Conservation (phyloP, 2,329 filamentous ascomycete species). For the Clonostachys byssicola region DNA sequence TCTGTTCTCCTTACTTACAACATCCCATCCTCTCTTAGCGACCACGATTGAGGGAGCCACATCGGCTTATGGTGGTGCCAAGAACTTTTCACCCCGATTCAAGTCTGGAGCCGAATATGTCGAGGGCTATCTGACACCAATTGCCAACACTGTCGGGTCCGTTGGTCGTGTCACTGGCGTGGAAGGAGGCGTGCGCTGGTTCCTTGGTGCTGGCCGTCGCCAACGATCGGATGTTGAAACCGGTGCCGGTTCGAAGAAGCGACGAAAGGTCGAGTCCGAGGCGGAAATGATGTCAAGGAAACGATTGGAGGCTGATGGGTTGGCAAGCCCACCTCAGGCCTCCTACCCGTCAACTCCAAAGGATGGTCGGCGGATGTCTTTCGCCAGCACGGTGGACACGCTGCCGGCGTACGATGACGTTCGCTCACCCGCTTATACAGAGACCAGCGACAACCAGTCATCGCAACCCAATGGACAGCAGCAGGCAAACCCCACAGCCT, state of each 20-base stretch:
- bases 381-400: slow-evolving; percentile 66
- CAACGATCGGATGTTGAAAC: slow-evolving; percentile 45
- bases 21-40: slow-evolving; percentile 80
- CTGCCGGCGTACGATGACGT: slow-evolving; percentile 82
- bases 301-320: slow-evolving; percentile 13
- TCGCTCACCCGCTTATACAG: slow-evolving; percentile 71
- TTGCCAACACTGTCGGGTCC: slow-evolving; percentile 81
- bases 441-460: slow-evolving; percentile 34
- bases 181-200: slow-evolving; percentile 82
- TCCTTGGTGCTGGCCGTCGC: slow-evolving; percentile 59
- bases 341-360: slow-evolving; percentile 18
- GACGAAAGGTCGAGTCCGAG: slow-evolving; percentile 49
- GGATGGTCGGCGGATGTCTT: slow-evolving; percentile 49
- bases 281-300: slow-evolving; percentile 23
- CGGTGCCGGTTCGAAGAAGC: slow-evolving; percentile 41
- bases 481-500: slow-evolving; percentile 34
- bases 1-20: slow-evolving; percentile 79
- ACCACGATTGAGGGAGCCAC: slow-evolving; percentile 81
- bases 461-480: slow-evolving; percentile 12
- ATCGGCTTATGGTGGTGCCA: slow-evolving; percentile 80
- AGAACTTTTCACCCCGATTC: slow-evolving; percentile 86
- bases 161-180: slow-evolving; percentile 84
- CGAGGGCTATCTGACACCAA: slow-evolving; percentile 80
- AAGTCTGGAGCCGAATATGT: slow-evolving; percentile 89
- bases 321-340: slow-evolving; percentile 10